Evolutionary conservation across 441 rosid genomes (phyloP), one percentile per base, ranked within the genome.

Genomic region (Isatis lusitanica): DNA sequence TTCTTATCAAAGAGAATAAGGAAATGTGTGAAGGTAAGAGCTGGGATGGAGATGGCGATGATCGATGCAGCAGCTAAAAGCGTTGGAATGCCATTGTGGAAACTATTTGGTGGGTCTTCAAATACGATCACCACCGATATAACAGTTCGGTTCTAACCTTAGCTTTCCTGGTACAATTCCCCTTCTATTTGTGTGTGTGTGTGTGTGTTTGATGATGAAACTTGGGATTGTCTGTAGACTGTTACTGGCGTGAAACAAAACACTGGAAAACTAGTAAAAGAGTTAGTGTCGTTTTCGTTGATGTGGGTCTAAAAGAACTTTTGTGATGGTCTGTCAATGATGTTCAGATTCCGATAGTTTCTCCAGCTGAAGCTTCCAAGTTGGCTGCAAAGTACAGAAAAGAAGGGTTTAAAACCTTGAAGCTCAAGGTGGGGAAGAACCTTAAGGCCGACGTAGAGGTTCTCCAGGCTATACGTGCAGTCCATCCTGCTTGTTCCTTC

Each of bases 41-140:
- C 93, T 0, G 98, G 96, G 63, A 68, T 92, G 46, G 98, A 94
- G 88, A 92, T 92, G 97, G 97, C 98, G n/a, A 70, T 92, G 83
- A 85, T 92, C 66, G 97, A 90, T 86, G 97, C 97, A 36, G 92
- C 77, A 58, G 94, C 97, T 70, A 88, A 84, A 62, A 88, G 91
- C 79, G 78, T 88, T 43, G 82, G 83, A 47, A 56, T 80, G 53
- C 97, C 97, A 11, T 60, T 92, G 74, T 89, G 97, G 97, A 86
- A 85, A 76, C 83, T 92, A 33, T 94, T 92, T 40, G 97, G 97
- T 76, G 97, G 97, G 58, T 85, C 82, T 78, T 87, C 96, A 7
- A 80, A 76, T 74, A 81, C 80, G 1, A 68, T 92, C 74, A 87
- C 86, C 74, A 92, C 97, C 21, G 96, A 90, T 78, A 92, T 94